Conservation (phyloP, 2,329 filamentous ascomycete species). For the Bipolaris bicolor region DNA sequence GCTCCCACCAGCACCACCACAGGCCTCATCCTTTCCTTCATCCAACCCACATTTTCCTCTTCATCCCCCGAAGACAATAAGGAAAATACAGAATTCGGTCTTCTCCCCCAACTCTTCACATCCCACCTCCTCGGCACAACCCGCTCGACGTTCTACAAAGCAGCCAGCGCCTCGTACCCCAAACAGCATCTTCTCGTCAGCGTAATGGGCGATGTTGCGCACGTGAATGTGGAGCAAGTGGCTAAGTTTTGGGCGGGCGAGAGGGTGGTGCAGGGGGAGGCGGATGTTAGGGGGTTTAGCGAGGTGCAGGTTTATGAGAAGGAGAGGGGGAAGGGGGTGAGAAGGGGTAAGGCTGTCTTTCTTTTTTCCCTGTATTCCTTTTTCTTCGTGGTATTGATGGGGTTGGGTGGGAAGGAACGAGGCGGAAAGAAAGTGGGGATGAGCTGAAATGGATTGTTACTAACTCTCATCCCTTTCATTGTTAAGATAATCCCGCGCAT, state of each 20-base stretch:
- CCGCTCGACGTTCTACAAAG: constrained; percentile 17
- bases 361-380: too few species aligned
- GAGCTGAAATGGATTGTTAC: too few species aligned
- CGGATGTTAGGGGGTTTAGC: background rate
- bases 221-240: constrained; percentile 24
- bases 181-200: constrained; percentile 35
- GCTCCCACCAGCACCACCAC: background rate
- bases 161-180: constrained; percentile 24
- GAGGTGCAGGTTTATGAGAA: constrained; percentile 2
- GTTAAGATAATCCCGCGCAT: background rate
- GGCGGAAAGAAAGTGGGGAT: too few species aligned
- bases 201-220: constrained; percentile 30
- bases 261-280: background rate
- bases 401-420: too few species aligned
- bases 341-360: background rate
- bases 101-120: background rate
- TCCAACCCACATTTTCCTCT: background rate
- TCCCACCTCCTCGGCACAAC: background rate
- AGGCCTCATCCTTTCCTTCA: background rate
- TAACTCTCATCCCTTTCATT: too few species aligned
- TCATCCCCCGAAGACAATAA: background rate
- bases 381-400: too few species aligned
- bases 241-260: constrained; percentile 7
- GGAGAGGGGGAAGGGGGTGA: background rate
- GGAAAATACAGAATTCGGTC: background rate